Evolutionary conservation across 2,329 filamentous ascomycete species (phyloP).

Genomic region (Stemphylium vesicarium): DNA sequence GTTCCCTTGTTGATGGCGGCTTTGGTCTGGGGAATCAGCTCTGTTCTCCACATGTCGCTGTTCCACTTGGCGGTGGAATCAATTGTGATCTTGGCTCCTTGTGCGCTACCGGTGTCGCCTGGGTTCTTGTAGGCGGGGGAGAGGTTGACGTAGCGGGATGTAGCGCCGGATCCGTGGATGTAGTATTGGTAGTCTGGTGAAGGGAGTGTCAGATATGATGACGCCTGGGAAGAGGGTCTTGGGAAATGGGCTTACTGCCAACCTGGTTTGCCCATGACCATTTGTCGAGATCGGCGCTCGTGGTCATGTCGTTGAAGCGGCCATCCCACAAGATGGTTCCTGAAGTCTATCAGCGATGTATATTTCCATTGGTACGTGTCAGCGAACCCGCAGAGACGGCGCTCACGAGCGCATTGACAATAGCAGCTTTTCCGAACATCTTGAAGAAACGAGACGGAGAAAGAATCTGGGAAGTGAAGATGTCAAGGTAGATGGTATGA

Average conservation of each 20-base stretch:
- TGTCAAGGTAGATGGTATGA: neutral
- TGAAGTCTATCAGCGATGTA: constrained; percentile 3
- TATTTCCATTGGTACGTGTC: neutral
- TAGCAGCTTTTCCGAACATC: constrained; percentile 42
- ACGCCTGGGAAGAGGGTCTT: no score
- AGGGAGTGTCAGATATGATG: neutral
- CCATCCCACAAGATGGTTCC: constrained; percentile 69
- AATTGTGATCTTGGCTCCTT: constrained; percentile 74
- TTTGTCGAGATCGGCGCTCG: constrained; percentile 61
- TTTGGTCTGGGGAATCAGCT: constrained; percentile 74
- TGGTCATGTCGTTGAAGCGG: constrained; percentile 66
- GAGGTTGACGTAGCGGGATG: constrained; percentile 68
- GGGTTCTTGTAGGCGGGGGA: constrained; percentile 69
- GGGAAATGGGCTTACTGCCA: constrained; percentile 65
- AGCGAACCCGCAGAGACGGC: constrained; percentile 39
- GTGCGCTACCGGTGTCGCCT: constrained; percentile 64
- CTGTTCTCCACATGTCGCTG: constrained; percentile 75
- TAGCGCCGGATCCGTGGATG: constrained; percentile 68
- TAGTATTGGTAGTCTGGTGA: constrained; percentile 59
- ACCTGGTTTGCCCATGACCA: constrained; percentile 74
- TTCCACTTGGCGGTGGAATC: constrained; percentile 71
- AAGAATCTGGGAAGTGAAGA: neutral
- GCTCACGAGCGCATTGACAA: constrained; percentile 41
- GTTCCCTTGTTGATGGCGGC: constrained; percentile 70
- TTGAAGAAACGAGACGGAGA: constrained; percentile 4